Conservation (phyloP, 2,329 filamentous ascomycete species). For the Neopestalotiopsis clavispora region DNA sequence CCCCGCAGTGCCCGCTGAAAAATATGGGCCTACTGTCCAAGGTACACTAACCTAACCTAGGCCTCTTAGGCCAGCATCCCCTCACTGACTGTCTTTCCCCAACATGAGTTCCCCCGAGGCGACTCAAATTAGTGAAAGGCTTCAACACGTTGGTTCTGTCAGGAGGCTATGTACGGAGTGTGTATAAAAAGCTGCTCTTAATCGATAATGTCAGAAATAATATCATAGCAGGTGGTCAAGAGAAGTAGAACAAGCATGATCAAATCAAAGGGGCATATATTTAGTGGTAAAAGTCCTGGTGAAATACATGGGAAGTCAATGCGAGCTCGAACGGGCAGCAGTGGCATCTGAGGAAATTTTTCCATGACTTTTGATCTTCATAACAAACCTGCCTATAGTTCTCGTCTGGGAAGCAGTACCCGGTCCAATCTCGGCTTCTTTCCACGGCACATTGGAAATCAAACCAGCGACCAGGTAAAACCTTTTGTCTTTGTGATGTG, state of each 20-base stretch:
- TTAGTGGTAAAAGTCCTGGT: neutral
- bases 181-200: too few relatives aligned
- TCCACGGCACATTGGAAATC: neutral
- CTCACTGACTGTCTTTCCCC: too few relatives aligned
- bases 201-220: neutral
- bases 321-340: neutral
- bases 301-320: neutral
- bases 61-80: too few relatives aligned
- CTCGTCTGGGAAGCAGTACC: neutral
- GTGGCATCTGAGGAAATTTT: neutral
- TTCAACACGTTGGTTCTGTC: too few relatives aligned
- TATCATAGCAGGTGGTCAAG: neutral
- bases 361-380: neutral
- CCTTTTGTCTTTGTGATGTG: neutral
- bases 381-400: neutral
- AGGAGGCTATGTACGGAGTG: too few relatives aligned
- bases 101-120: too few relatives aligned
- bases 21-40: neutral
- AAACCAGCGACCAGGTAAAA: neutral
- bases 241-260: too few relatives aligned
- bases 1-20: neutral
- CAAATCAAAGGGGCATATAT: neutral
- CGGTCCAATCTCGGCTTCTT: neutral
- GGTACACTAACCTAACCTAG: too few relatives aligned
- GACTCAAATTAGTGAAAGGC: too few relatives aligned